Conservation (phyloP, 805 yeast species). For the Ogataea populi-albae region DNA sequence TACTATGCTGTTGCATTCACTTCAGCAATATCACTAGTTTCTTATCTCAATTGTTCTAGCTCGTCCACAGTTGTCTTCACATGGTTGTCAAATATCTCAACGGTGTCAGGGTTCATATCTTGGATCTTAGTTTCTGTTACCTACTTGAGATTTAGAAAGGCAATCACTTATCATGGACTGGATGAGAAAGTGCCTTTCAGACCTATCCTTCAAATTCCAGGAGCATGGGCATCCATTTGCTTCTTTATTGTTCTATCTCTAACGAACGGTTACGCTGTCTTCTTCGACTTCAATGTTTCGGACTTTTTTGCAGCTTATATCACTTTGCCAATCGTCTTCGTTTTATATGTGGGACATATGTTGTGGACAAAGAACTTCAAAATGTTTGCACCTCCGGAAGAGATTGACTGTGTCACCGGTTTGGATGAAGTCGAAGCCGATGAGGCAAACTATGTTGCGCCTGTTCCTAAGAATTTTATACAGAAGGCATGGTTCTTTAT, state of each 20-base stretch:
- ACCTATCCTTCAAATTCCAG: constrained; percentile 54
- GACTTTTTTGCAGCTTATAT: constrained; percentile 68
- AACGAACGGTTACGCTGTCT: constrained; percentile 58
- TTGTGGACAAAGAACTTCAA: constrained; percentile 41
- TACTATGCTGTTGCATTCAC: constrained; percentile 50
- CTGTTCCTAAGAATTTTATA: constrained; percentile 36
- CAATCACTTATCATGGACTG: constrained; percentile 49
- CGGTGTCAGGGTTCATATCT: constrained; percentile 64
- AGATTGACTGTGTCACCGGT: constrained; percentile 62
- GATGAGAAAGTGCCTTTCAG: constrained; percentile 56
- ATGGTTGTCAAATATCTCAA: constrained; percentile 65
- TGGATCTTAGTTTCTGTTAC: constrained; percentile 58
- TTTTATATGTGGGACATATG: constrained; percentile 58
- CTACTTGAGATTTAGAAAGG: constrained; percentile 63
- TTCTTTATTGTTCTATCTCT: constrained; percentile 49
- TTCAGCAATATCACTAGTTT: constrained; percentile 48
- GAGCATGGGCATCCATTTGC: constrained; percentile 47
- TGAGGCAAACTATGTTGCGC: constrained; percentile 34
- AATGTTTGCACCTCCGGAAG: constrained; percentile 51
- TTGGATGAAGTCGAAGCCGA: constrained; percentile 58
- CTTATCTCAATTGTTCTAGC: constrained; percentile 63
- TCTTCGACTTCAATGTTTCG: constrained; percentile 44
- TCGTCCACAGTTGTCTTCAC: constrained; percentile 59
- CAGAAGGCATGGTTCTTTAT: constrained; percentile 53
- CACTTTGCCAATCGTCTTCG: constrained; percentile 54